Evolutionary conservation across 2,329 filamentous ascomycete genomes (phyloP).

Genomic region (Cadophora luteo-olivacea): DNA sequence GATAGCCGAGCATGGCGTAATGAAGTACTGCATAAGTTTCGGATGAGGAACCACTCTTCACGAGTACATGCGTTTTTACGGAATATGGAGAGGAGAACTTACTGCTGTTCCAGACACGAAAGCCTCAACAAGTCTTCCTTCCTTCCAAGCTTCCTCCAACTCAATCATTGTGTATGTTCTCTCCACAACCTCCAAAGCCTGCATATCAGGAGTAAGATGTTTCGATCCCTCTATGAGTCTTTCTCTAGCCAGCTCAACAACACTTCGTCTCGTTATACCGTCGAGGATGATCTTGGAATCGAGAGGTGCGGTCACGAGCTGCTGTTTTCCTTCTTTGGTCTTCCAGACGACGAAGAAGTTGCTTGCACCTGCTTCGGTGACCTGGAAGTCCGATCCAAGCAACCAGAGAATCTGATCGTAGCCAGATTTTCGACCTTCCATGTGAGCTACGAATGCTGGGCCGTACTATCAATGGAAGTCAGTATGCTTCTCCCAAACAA

Average conservation of each 20-base stretch:
- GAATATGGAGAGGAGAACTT: slow-evolving; percentile 53
- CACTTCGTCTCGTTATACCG: slow-evolving; percentile 81
- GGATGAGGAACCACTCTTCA: slow-evolving; percentile 8
- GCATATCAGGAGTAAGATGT: slow-evolving; percentile 40
- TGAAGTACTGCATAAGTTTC: slow-evolving; percentile 62
- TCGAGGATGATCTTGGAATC: slow-evolving; percentile 85
- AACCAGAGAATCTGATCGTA: slow-evolving; percentile 94
- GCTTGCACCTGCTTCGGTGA: slow-evolving; percentile 89
- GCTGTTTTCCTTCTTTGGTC: slow-evolving; percentile 63
- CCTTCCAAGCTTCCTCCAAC: slow-evolving; percentile 71
- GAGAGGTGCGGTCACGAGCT: slow-evolving; percentile 84
- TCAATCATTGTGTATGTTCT: slow-evolving; percentile 82
- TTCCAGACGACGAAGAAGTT: slow-evolving; percentile 92
- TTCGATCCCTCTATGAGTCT: slow-evolving; percentile 55
- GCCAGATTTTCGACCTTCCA: slow-evolving; percentile 72
- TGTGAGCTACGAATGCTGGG: slow-evolving; percentile 78
- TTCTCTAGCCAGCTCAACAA: slow-evolving; percentile 74
- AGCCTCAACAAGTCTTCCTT: slow-evolving; percentile 81
- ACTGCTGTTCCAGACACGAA: slow-evolving; percentile 88
- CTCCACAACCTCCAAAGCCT: slow-evolving; percentile 75
- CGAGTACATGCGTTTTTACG: too few species aligned
- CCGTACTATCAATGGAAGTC: slow-evolving; percentile 70
- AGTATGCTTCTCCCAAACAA: background rate
- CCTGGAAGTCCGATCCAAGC: slow-evolving; percentile 72
- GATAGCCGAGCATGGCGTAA: slow-evolving; percentile 71